Conservation (phyloP, 2,329 filamentous ascomycete species). For the Neonectria punicea region DNA sequence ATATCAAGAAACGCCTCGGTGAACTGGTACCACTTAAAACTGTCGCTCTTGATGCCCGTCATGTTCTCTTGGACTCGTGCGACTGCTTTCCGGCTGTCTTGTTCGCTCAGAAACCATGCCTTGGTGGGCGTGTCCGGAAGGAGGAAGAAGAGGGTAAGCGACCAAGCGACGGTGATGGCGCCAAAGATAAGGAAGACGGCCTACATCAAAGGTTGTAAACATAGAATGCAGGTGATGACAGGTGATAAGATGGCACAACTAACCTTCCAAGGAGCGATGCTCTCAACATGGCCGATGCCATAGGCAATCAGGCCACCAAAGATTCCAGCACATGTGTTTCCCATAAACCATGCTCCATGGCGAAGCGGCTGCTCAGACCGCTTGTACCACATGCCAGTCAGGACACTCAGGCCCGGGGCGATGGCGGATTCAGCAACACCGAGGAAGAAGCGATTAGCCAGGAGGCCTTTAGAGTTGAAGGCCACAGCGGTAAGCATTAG, state of each 20-base stretch:
- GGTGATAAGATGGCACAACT: background rate
- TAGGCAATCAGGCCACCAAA: slow-evolving; percentile 44
- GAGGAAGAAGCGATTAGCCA: slow-evolving; percentile 62
- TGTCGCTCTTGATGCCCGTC: slow-evolving; percentile 48
- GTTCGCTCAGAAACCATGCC: slow-evolving; percentile 41
- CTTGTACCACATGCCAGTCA: slow-evolving; percentile 64
- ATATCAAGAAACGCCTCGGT: slow-evolving; percentile 39
- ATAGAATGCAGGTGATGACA: too few species aligned
- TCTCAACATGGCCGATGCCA: slow-evolving; percentile 44
- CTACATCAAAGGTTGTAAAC: slow-evolving; percentile 17
- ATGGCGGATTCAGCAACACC: slow-evolving; percentile 65
- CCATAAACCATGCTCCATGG: slow-evolving; percentile 40
- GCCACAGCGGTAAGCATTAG: slow-evolving; percentile 56
- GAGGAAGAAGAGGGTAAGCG: slow-evolving; percentile 30
- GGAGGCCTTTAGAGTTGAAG: slow-evolving; percentile 57
- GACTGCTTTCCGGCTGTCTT: slow-evolving; percentile 45
- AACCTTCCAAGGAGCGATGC: slow-evolving; percentile 24
- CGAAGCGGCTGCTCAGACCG: slow-evolving; percentile 34
- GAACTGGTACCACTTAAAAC: slow-evolving; percentile 39
- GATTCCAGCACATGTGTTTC: slow-evolving; percentile 41
- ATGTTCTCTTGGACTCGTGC: slow-evolving; percentile 47
- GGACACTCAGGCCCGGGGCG: slow-evolving; percentile 62
- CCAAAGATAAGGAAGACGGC: slow-evolving; percentile 47
- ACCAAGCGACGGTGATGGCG: slow-evolving; percentile 36
- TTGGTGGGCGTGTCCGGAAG: slow-evolving; percentile 40